Base-by-base conservation (phyloP, 805 yeast genomes). In the Nakazawaea wyomingensis region DNA sequence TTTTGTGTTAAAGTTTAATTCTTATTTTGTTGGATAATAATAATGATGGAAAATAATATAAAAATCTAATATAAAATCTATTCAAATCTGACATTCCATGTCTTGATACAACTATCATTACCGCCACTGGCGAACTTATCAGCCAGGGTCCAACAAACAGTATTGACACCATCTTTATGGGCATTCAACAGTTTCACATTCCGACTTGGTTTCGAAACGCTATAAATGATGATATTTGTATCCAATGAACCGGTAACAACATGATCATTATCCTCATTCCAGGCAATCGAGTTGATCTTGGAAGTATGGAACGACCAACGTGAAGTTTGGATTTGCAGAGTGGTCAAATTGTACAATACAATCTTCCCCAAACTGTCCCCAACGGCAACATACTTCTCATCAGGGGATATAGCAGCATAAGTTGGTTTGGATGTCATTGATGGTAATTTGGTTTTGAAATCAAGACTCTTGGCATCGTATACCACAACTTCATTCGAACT, bases 271-370 rank as follows among this genome's bases (percentile, higher is more conserved):
- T 84, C 89, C 8, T 66, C 66, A 35, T 81, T 75, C 99, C 98
- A 93, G 19, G 78, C 62, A 37, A 93, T 85, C 24, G 81, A 74
- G 46, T 78, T 79, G 49, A 93, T 83, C 43, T 76, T 80, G 44
- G 96, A 82, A 2, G 90, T 85, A 60, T 93, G 97, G 79, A 87
- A 91, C 0, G 95, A 82, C 99, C 99, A 93, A 58, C 97, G 77
- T 0, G 95, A 78, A 2, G 98, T 88, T 29, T 80, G 72, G 6
- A 86, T 65, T 3, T 72, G 51, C 39, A 68, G 74, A 31, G 78
- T 80, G 2, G 59, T 60, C 5, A 79, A 59, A 49, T 78, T 72
- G 62, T 78, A 88, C 29, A 90, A 69, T n/a, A 82, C 64, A 50
- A 89, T 87, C 60, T 91, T 93, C 27, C 99, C 99, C 41, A 83